Evolutionary conservation across 2,329 filamentous ascomycete species (phyloP), one percentile per base, ranked within the genome.

Genomic region (Septoria petroselini): DNA sequence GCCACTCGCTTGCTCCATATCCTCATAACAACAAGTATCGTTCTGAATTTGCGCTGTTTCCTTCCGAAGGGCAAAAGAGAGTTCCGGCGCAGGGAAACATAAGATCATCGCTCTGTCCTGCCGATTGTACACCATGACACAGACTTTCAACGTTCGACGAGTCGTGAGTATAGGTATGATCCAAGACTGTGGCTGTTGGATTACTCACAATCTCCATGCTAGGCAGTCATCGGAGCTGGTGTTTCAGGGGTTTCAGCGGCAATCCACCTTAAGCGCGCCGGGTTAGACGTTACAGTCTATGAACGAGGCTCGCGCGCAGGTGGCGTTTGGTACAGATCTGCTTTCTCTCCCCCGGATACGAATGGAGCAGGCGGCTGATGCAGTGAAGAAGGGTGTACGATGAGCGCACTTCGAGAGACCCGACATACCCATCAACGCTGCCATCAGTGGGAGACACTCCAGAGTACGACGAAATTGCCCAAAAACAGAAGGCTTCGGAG

Each of bases 291-390:
- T 1, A 75, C 71, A 0, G 72, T 82, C 0, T 81, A 77, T 54
- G 79, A 83, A 54, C 69, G 80, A 46, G 75, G 71, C 3, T 67
- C 68, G 45, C 71, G 68, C 12, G 70, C 73, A n/a, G 79, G 80
- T 2, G 79, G 80, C 11, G 72, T 80, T 21, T 82, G 80, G 79
- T 79, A 67, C 41, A 70, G 12, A 43, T 34, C 41, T 19, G 3
- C 9, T 35, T 23, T n/a, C n/a, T n/a, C n/a, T n/a, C n/a, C n/a
- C n/a, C n/a, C n/a, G n/a, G n/a, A n/a, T n/a, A n/a, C n/a, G n/a
- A n/a, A n/a, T n/a, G n/a, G n/a, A n/a, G n/a, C n/a, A n/a, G n/a
- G n/a, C 8, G 12, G 41, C 50, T 53, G 19, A 58, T 23, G 19
- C 30, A 42, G 45, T 33, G 12, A 50, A 43, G 34, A 47, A 75